phyloP scores from a whole-genome alignment of 805 yeast genomes.

The Suhomyces faveliae region DNA sequence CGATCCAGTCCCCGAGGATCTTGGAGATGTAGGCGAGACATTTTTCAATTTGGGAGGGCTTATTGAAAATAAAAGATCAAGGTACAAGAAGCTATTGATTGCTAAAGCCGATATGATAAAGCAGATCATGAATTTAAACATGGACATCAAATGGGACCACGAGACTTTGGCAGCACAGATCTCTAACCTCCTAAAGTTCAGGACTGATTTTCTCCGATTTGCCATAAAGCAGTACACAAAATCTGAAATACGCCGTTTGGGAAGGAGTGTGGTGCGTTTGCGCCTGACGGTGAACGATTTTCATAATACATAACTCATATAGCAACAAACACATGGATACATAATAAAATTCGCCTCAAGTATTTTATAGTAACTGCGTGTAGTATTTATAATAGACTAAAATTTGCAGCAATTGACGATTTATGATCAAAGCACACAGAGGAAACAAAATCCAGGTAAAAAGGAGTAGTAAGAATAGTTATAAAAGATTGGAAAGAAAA shows the following conservation, averaged over 20 bases:
- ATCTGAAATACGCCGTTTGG: constrained; percentile 14
- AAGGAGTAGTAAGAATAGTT: too few relatives aligned
- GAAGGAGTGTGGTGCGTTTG: constrained; percentile 7
- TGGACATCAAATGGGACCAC: constrained; percentile 52
- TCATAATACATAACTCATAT: background rate
- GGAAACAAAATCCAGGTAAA: too few relatives aligned
- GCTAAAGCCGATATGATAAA: constrained; percentile 41
- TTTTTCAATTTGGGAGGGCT: constrained; percentile 38
- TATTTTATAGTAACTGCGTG: too few relatives aligned
- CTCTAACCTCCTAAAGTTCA: constrained; percentile 55
- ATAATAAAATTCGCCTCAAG: too few relatives aligned
- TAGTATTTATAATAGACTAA: too few relatives aligned
- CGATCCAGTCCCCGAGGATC: constrained; percentile 13
- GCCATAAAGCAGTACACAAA: constrained; percentile 32
- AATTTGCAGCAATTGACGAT: too few relatives aligned
- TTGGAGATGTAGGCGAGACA: constrained; percentile 17
- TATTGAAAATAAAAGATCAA: constrained; percentile 52
- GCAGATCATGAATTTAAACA: constrained; percentile 42
- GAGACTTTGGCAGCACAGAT: constrained; percentile 64
- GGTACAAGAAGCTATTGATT: constrained; percentile 44
- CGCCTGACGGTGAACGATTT: background rate
- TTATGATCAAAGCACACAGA: too few relatives aligned
- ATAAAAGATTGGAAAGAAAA: too few relatives aligned
- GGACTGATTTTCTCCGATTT: constrained; percentile 39
- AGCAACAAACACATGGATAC: too few relatives aligned